Evolutionary conservation across 148 eudicot genomes (phyloP).

Genomic region (Camellia lanceoleosa): DNA sequence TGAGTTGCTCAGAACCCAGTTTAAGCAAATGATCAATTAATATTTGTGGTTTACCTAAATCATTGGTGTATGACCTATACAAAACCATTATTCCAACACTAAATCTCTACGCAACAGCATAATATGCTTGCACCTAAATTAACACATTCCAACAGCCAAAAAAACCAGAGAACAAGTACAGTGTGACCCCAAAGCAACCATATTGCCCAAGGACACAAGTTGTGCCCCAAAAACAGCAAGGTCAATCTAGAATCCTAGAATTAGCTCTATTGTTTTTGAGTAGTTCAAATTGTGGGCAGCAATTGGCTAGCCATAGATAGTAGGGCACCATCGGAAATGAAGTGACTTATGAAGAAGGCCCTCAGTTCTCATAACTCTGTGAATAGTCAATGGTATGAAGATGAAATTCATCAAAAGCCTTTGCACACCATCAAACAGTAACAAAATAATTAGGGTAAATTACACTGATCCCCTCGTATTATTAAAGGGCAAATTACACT

Average conservation of each 20-base stretch:
- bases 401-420: background rate
- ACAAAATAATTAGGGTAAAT: background rate
- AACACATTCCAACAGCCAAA: background rate
- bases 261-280: too few relatives aligned
- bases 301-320: too few relatives aligned
- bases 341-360: background rate
- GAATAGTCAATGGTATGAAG: background rate
- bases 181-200: too few relatives aligned
- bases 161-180: background rate
- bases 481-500: background rate
- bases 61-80: background rate
- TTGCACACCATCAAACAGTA: background rate
- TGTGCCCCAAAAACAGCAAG: too few relatives aligned
- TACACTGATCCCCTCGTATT: background rate
- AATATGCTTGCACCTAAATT: background rate
- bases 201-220: too few relatives aligned
- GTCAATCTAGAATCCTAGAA: too few relatives aligned
- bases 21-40: too few relatives aligned
- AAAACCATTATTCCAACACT: background rate
- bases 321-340: too few relatives aligned
- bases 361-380: conserved; percentile 2
- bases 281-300: too few relatives aligned
- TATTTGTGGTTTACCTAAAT: background rate
- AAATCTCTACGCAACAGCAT: background rate
- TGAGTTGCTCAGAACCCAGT: too few relatives aligned